Percentiles rank a stretch among this genome's conserved stretches.
These are phyloP conservation scores for Bassia scoparia DNA, from an alignment of 148 eudicot genomes.

Conservation along the genomic window DNA sequence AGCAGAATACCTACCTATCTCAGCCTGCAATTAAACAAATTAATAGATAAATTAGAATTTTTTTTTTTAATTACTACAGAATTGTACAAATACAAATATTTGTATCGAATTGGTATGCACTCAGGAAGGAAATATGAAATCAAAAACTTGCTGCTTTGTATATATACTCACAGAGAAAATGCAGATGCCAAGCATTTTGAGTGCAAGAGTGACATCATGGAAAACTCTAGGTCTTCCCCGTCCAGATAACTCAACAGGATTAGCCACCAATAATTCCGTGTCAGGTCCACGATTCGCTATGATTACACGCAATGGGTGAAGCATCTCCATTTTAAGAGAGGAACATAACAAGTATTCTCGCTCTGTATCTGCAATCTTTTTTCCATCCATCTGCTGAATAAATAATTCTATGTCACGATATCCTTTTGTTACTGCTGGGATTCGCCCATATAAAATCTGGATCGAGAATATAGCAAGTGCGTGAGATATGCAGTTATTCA, in stretches of 20 bases:
- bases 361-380: slow-evolving; percentile 61
- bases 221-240: slow-evolving; percentile 77
- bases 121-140: too few relatives aligned
- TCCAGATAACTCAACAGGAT: slow-evolving; percentile 78
- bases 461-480: slow-evolving; percentile 3
- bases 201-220: slow-evolving; percentile 66
- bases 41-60: neutral
- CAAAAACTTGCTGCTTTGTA: too few relatives aligned
- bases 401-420: slow-evolving; percentile 65
- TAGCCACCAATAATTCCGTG: slow-evolving; percentile 75
- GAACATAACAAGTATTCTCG: slow-evolving; percentile 50
- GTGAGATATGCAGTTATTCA: slow-evolving; percentile 3
- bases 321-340: slow-evolving; percentile 66
- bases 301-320: slow-evolving; percentile 74
- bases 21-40: slow-evolving; percentile 48
- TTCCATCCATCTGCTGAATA: slow-evolving; percentile 66
- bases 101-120: too few relatives aligned
- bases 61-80: neutral
- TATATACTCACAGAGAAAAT: slow-evolving; percentile 64
- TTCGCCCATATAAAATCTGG: slow-evolving; percentile 70
- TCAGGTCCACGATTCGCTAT: slow-evolving; percentile 84
- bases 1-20: slow-evolving; percentile 68
- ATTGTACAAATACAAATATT: neutral
- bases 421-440: slow-evolving; percentile 54
- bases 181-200: slow-evolving; percentile 70